Evolutionary conservation across 192 early-diverging fungal genomes (phyloP).

Genomic region (Coemansia reversa): DNA sequence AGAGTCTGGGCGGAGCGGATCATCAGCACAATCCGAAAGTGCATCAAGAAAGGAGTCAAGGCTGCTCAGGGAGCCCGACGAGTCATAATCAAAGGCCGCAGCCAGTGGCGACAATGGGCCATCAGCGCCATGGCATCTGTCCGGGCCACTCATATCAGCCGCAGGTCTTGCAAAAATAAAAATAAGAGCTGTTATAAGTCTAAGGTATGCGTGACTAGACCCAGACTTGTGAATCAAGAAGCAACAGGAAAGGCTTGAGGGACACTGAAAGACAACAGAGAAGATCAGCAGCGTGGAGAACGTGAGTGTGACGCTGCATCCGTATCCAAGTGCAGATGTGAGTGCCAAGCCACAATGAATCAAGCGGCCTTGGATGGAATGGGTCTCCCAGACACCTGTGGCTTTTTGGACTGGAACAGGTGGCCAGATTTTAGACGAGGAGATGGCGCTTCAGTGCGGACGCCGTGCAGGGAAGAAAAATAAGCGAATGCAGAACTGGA

Average conservation of each 20-base stretch:
- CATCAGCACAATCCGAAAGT: conserved; percentile 8
- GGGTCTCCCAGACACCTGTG: neutral
- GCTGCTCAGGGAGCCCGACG: conserved; percentile 25
- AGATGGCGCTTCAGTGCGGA: neutral
- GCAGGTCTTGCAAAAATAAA: neutral
- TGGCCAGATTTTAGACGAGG: neutral
- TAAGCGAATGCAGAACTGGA: neutral
- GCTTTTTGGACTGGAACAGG: conserved; percentile 5
- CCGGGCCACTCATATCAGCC: neutral
- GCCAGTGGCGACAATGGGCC: neutral
- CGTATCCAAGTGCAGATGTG: neutral
- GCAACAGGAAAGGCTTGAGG: neutral
- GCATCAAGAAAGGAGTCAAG: conserved; percentile 14
- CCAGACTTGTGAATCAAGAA: neutral
- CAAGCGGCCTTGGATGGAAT: neutral
- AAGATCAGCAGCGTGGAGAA: neutral
- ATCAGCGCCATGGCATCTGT: neutral
- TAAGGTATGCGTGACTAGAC: neutral
- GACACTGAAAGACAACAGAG: neutral
- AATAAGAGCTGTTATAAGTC: neutral
- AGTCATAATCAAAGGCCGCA: conserved; percentile 26
- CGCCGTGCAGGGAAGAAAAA: neutral
- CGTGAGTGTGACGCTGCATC: neutral
- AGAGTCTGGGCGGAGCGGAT: neutral
- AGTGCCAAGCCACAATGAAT: neutral